A percentile compares a stretch with the other conserved stretches of the same genome.
phyloP scores from a whole-genome alignment of 352 stramenopile species.

The Plasmopara viticola region DNA sequence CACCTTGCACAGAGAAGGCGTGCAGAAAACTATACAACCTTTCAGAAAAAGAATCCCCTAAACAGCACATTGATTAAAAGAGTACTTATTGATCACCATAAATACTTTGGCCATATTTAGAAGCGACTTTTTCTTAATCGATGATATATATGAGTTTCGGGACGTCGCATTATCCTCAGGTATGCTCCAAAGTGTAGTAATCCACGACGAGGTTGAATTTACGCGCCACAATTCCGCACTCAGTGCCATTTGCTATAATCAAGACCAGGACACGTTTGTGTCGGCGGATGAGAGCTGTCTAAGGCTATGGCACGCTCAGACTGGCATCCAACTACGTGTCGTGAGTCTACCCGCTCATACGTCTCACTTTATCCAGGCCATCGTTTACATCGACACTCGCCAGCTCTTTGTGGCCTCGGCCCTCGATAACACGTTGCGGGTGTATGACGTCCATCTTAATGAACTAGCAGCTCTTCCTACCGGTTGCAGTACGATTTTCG shows the following conservation, averaged over 20 bases:
- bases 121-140: too few species aligned
- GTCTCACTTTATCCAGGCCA: constrained; percentile 49
- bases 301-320: constrained; percentile 34
- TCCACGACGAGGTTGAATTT: constrained; percentile 54
- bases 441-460: constrained; percentile 53
- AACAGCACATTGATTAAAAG: too few species aligned
- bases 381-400: constrained; percentile 49
- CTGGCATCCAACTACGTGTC: constrained; percentile 28
- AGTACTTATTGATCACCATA: too few species aligned
- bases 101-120: too few species aligned
- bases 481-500: constrained; percentile 41
- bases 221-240: constrained; percentile 54
- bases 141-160: too few species aligned
- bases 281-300: constrained; percentile 44
- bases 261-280: constrained; percentile 57
- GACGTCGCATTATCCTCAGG: not conserved
- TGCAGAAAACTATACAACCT: too few species aligned
- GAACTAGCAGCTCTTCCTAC: constrained; percentile 53
- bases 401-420: constrained; percentile 60
- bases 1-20: too few species aligned
- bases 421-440: constrained; percentile 52
- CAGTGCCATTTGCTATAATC: constrained; percentile 62
- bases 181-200: constrained; percentile 68
- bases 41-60: too few species aligned
- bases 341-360: constrained; percentile 55